Evolutionary conservation across 2,329 filamentous ascomycete species (phyloP), one percentile per base, ranked within the genome.

Genomic region (Xylariaceae sp.): DNA sequence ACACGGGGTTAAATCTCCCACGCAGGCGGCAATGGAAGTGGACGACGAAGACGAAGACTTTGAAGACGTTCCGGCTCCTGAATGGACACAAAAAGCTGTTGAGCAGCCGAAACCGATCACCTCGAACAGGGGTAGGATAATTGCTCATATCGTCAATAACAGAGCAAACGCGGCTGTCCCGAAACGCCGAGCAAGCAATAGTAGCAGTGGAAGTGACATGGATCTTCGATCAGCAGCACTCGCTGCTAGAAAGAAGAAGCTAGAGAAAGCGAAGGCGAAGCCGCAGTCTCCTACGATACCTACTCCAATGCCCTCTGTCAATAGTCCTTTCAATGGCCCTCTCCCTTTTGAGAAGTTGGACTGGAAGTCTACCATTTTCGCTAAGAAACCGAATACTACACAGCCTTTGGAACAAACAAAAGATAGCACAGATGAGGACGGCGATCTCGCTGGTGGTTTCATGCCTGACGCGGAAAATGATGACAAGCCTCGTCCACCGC

Each of bases 341-440:
- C 74, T 99, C 4, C 94, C 94, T 0, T 99, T 99, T 69, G 92
- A 96, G 67, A 93, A 91, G 69, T 80, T 96, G 1, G 85, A 88
- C 50, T 86, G 82, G 79, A 86, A 83, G 55, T 87, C 83, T 2
- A 82, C 80, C 1, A 77, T 86, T 1, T 86, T 85, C 61, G 74
- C 74, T 4, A 79, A 77, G 63, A 78, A 77, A 57, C 64, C 71
- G 8, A 62, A 67, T 3, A 62, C 64, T 6, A 61, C 67, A 3
- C 70, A 71, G n/a, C 51, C 62, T 8, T 47, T 49, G 2, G 61
- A 58, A 18, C 62, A 70, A 3, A 53, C 59, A 4, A 52, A 53
- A 17, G 39, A 60, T 18, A 57, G 53, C 39, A 42, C 42, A 37
- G 51, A 61, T n/a, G 57, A 35, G 15, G 64, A 68, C 30, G 67